phyloP scores from a whole-genome alignment of 23 red algal genomes.

The Gracilariopsis chorda region DNA sequence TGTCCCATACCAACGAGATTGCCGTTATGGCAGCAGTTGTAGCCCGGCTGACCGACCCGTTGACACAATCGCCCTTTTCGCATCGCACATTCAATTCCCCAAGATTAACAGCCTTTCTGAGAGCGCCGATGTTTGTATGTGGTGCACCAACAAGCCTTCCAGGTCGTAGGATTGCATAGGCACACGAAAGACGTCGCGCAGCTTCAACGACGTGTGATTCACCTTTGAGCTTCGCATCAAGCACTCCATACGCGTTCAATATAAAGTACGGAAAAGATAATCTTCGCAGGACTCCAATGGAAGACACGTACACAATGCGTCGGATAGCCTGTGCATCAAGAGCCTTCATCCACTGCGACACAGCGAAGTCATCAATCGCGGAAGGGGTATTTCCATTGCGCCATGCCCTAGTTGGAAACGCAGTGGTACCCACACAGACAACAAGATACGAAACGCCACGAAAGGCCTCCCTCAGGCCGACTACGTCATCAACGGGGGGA shows the following conservation, averaged over 20 bases:
- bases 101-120: neutral
- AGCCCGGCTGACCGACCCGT: constrained; percentile 37
- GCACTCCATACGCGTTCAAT: constrained; percentile 67
- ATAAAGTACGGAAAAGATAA: constrained; percentile 56
- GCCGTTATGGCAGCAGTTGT: neutral
- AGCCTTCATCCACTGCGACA: neutral
- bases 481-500: neutral
- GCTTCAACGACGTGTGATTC: constrained; percentile 44
- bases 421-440: constrained; percentile 64
- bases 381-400: constrained; percentile 46
- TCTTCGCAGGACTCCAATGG: constrained; percentile 31
- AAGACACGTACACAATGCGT: constrained; percentile 51
- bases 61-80: constrained; percentile 28
- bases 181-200: neutral
- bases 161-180: constrained; percentile 40
- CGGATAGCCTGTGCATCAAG: constrained; percentile 10
- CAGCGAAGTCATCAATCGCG: constrained; percentile 40
- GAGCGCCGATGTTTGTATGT: constrained; percentile 55
- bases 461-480: constrained; percentile 12
- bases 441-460: constrained; percentile 12
- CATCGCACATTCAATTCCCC: neutral
- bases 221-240: constrained; percentile 62
- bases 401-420: constrained; percentile 69
- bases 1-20: neutral
- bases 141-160: constrained; percentile 64